Conservation (phyloP, 345 rosid species). For the Bretschneidera sinensis region DNA sequence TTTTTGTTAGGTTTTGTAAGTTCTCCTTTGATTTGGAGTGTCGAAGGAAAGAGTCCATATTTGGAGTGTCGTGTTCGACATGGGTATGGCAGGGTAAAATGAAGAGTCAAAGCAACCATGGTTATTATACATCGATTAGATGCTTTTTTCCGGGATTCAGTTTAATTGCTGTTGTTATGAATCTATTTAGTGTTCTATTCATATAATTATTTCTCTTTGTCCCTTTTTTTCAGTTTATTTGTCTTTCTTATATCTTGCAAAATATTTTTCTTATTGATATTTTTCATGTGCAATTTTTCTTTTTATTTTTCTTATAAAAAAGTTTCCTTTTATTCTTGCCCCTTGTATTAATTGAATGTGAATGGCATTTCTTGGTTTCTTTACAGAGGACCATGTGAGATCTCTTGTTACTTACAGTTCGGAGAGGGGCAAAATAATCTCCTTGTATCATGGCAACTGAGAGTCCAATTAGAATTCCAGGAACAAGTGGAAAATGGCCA, state of each 20-base stretch:
- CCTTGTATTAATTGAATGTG: background rate
- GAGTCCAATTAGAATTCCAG: slow-evolving; percentile 45
- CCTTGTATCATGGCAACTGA: slow-evolving; percentile 45
- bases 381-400: slow-evolving; percentile 17
- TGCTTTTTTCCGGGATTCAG: background rate
- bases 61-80: too few relatives aligned
- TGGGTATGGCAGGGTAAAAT: too few relatives aligned
- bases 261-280: background rate
- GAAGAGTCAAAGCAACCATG: too few relatives aligned
- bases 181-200: background rate
- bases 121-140: too few relatives aligned
- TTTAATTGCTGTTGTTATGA: background rate
- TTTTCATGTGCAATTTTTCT: background rate
- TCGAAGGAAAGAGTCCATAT: too few relatives aligned
- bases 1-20: too few relatives aligned
- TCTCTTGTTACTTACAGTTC: slow-evolving; percentile 4
- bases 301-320: background rate
- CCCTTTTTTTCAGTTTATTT: too few relatives aligned
- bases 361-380: background rate
- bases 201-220: background rate
- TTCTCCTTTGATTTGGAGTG: too few relatives aligned
- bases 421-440: slow-evolving; percentile 3
- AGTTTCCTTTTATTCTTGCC: background rate
- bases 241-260: too few relatives aligned
- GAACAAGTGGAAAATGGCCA: slow-evolving; percentile 35